A percentile compares a stretch with the other conserved stretches of the same genome.
Conservation (phyloP, 129 eudicot genomes). For the Chrysanthemum lavandulifolium region DNA sequence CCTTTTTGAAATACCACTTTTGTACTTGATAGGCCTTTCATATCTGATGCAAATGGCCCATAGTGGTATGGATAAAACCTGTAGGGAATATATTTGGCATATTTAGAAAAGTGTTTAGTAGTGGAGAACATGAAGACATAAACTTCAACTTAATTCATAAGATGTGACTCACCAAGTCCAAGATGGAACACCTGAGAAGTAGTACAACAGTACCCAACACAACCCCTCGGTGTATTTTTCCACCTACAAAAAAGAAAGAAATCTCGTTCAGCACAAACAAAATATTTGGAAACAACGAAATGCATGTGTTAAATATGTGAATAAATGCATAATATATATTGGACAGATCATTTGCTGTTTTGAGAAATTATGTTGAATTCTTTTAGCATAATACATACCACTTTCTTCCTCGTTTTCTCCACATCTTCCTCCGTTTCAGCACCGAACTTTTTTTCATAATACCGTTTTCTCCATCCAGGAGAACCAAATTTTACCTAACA, state of each 20-base stretch:
- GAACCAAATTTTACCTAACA: slow-evolving; percentile 50
- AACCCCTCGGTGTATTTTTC: slow-evolving; percentile 57
- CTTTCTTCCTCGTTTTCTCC: slow-evolving; percentile 35
- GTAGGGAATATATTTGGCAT: neutral
- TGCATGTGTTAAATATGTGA: neutral
- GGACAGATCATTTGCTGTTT: neutral
- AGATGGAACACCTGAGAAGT: slow-evolving; percentile 61
- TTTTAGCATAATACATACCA: slow-evolving; percentile 32
- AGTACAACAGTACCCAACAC: slow-evolving; percentile 63
- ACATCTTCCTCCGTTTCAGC: slow-evolving; percentile 31
- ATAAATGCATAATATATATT: neutral
- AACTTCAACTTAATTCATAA: neutral
- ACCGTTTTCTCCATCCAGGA: slow-evolving; percentile 49
- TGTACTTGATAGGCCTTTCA: slow-evolving; percentile 46
- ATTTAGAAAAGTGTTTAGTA: neutral
- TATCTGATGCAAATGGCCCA: slow-evolving; percentile 69
- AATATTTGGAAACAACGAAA: neutral
- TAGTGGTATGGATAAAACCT: slow-evolving; percentile 69
- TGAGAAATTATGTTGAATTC: too few relatives aligned
- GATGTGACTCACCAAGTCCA: slow-evolving; percentile 57
- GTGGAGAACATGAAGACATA: neutral
- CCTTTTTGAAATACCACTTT: slow-evolving; percentile 46
- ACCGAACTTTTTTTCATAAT: slow-evolving; percentile 49
- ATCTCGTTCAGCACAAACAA: neutral
- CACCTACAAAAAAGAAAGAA: slow-evolving; percentile 33